Base-by-base conservation (phyloP, 2,329 filamentous ascomycete species). In the Phialophora expanda region DNA sequence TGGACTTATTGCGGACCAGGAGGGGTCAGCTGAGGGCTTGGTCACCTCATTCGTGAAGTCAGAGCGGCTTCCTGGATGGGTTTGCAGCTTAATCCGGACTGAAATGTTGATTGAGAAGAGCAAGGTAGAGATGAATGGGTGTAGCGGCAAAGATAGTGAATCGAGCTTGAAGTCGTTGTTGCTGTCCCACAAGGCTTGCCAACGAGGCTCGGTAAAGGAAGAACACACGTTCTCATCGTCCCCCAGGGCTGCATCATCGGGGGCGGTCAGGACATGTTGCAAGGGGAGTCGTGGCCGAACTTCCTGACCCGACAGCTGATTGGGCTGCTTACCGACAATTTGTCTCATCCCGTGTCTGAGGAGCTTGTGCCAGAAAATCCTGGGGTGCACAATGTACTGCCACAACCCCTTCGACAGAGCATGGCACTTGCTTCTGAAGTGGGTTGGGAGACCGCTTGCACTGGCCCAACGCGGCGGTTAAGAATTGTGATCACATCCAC, bases 21-120 rank as follows among this genome's bases (percentile, higher is more conserved):
- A 55, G 34, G 65, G 65, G 67, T 69, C 67, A 69, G 63, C 62
- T 69, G 65, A 63, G 60, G 24, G 11, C 53, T 44, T 57, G 54
- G 48, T 56, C 46, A 50, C 50, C 32, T 41, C 60, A 58, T 57
- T 46, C 48, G 58, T 28, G 32, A 59, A 34, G 50, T 38, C 53
- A 34, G 24, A 57, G 26, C 34, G 20, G 56, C 28, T 53, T 24
- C 22, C 4, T 54, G 34, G n/a, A 24, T 24, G 8, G 8, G 6
- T n/a, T 34, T 48, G 44, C 22, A 59, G 54, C 44, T 61, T 57
- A 26, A 34, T 51, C 22, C 34, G 30, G 55, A 46, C 46, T 9
- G 28, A 53, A n/a, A 57, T 24, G 34, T 32, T 34, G 55, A 53
- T 44, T 26, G n/a, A 59, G 54, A 53, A 64, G 32, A 30, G 22